These are phyloP conservation scores for Syzygium jambos DNA, from an alignment of 345 rosid species.

Conservation along the genomic window DNA sequence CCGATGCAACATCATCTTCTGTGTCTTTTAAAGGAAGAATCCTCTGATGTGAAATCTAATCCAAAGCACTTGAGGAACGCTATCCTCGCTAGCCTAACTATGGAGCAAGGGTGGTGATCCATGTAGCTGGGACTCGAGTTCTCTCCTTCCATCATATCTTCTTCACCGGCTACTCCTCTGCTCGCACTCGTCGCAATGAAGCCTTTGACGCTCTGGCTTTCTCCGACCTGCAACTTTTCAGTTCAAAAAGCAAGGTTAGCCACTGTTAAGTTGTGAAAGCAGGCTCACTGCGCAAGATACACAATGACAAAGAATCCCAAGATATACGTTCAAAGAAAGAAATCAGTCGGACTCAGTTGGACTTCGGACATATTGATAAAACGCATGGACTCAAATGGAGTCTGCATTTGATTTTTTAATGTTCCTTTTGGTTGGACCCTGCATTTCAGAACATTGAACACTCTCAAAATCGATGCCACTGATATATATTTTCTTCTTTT, in stretches of 20 bases:
- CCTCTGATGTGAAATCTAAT: neutral
- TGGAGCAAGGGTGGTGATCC: neutral
- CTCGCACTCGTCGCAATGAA: neutral
- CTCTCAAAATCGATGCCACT: too few relatives aligned
- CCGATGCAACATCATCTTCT: neutral
- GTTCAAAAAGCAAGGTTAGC: neutral
- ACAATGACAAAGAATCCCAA: neutral
- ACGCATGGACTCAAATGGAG: neutral
- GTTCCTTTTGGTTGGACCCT: neutral
- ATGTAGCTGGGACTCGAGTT: neutral
- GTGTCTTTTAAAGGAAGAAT: neutral
- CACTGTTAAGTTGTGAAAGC: neutral
- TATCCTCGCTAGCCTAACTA: neutral
- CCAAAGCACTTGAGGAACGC: conserved; percentile 2
- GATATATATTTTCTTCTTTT: too few relatives aligned
- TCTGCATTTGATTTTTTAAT: neutral
- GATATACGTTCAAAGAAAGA: neutral
- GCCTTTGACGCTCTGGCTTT: neutral
- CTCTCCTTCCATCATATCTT: neutral
- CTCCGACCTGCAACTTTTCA: neutral
- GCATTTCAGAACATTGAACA: neutral
- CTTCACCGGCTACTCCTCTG: neutral
- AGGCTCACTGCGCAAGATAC: neutral
- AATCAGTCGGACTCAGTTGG: neutral
- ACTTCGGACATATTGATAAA: neutral